Percentiles rank a stretch among this genome's conserved stretches.
Evolutionary conservation across 768 basidiomycete genomes (phyloP).

Genomic region (Sporobolomyces phaffii): DNA sequence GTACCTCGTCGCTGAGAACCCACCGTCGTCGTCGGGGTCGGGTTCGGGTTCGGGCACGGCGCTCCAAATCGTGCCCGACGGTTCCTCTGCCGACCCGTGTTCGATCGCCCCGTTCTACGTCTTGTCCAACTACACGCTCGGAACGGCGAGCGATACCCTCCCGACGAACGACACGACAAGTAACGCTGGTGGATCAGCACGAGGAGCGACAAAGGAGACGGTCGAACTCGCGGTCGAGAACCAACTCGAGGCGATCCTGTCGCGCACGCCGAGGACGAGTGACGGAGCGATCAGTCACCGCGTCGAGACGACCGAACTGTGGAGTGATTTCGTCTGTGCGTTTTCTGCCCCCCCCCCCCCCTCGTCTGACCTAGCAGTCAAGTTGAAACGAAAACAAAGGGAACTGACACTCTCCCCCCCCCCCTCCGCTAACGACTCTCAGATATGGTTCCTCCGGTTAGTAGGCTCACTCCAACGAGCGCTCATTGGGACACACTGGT

Average conservation of each 20-base stretch:
- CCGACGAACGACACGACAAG: not conserved
- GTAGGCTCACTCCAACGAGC: not conserved
- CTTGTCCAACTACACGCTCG: conserved; percentile 14
- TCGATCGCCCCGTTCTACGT: conserved; percentile 11
- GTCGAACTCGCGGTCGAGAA: not conserved
- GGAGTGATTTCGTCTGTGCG: conserved; percentile 32
- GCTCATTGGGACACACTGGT: too few relatives aligned
- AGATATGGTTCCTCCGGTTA: conserved; percentile 31
- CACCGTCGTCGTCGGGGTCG: not conserved
- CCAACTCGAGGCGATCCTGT: conserved; percentile 61
- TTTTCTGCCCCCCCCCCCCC: not conserved
- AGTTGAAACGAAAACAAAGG: not conserved
- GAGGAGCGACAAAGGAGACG: not conserved
- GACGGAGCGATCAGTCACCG: conserved; percentile 82
- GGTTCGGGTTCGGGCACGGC: too few relatives aligned
- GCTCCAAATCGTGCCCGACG: conserved; percentile 22
- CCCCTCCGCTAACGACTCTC: not conserved
- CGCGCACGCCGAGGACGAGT: conserved; percentile 53
- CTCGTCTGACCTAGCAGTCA: not conserved
- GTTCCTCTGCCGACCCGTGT: conserved; percentile 22
- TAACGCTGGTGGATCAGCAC: too few relatives aligned
- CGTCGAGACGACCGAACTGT: conserved; percentile 16
- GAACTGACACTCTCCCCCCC: not conserved
- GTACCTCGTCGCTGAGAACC: not conserved
- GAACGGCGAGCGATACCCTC: not conserved